phyloP scores from a whole-genome alignment of 140 eudicot species.

The Anethum foeniculum region DNA sequence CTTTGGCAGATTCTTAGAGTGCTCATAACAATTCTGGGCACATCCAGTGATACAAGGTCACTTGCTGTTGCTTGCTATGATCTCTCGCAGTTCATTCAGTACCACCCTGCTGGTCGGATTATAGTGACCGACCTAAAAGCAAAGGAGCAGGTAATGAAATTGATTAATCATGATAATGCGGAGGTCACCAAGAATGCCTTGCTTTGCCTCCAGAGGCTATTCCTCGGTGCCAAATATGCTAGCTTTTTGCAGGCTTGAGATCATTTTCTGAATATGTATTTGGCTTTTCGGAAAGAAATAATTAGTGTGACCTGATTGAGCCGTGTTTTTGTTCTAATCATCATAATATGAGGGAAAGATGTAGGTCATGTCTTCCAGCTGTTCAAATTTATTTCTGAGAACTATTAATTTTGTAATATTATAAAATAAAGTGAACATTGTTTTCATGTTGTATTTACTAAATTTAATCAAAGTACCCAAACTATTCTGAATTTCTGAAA shows the following conservation, averaged over 20 bases:
- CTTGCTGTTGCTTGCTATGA: constrained; percentile 92
- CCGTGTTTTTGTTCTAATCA: constrained; percentile 1
- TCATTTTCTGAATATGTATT: not conserved
- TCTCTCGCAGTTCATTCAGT: constrained; percentile 87
- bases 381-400: not conserved
- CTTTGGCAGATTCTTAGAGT: constrained; percentile 64
- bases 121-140: constrained; percentile 83
- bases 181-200: constrained; percentile 96
- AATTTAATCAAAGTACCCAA: not conserved
- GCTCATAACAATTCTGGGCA: constrained; percentile 79
- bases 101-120: constrained; percentile 81
- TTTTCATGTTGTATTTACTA: not conserved
- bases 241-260: constrained; percentile 81
- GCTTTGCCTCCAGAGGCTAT: constrained; percentile 92
- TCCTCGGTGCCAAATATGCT: constrained; percentile 94
- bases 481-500: not conserved
- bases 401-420: not conserved
- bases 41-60: constrained; percentile 69
- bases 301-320: not conserved
- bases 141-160: constrained; percentile 92
- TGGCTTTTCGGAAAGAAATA: not conserved
- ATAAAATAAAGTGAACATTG: not conserved
- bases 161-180: constrained; percentile 85
- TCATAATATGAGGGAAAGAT: not conserved
- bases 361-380: not conserved